These are phyloP conservation scores for Saitozyma sp. DNA, from an alignment of 768 basidiomycete species.

Conservation along the genomic window DNA sequence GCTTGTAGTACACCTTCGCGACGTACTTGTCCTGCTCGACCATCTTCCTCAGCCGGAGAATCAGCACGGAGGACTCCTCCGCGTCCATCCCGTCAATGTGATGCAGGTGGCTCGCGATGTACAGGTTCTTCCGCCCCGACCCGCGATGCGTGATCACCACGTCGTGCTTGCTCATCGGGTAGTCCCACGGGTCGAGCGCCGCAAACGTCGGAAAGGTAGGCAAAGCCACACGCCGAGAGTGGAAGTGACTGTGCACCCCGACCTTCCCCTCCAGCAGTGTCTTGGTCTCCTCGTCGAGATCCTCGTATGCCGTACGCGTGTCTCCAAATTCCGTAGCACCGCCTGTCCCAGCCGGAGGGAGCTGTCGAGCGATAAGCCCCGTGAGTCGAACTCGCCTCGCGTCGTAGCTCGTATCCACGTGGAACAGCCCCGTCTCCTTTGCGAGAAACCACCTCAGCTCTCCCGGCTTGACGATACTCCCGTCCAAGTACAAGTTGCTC, in stretches of 20 bases:
- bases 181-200: conserved; percentile 27
- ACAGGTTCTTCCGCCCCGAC: conserved; percentile 27
- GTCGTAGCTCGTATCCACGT: conserved; percentile 24
- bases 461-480: conserved; percentile 27
- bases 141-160: conserved; percentile 26
- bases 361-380: conserved; percentile 24
- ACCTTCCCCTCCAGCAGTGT: conserved; percentile 24
- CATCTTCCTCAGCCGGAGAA: conserved; percentile 10
- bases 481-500: conserved; percentile 25
- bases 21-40: conserved; percentile 25
- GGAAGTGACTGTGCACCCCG: conserved; percentile 26
- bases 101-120: conserved; percentile 35
- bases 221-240: conserved; percentile 20
- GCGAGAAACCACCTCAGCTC: conserved; percentile 28
- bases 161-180: conserved; percentile 30
- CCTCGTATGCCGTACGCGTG: conserved; percentile 31
- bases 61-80: conserved; percentile 15
- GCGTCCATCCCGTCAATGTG: conserved; percentile 32
- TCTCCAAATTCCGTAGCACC: conserved; percentile 38
- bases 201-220: conserved; percentile 20
- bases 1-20: conserved; percentile 18
- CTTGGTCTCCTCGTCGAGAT: conserved; percentile 23
- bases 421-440: conserved; percentile 27
- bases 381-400: conserved; percentile 30
- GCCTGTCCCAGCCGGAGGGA: conserved; percentile 27